Base-by-base conservation (phyloP, 768 basidiomycete genomes). In the Termitomyces sp. region DNA sequence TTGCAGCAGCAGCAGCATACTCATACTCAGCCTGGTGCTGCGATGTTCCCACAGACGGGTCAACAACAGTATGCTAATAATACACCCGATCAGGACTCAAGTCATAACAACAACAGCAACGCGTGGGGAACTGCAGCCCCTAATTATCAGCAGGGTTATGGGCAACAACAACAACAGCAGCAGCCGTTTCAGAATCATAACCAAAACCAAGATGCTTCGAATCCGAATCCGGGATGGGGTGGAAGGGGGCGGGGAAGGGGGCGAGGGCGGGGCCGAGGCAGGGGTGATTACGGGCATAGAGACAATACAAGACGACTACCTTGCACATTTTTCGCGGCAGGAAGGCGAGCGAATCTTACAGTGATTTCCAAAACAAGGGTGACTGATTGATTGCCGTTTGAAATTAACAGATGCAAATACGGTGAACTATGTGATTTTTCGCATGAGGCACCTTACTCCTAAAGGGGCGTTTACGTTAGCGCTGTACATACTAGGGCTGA, bases 241-340 rank as follows among this genome's bases (percentile, higher is more conserved):
- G 82, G 81, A 48, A 77, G 85, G 55, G 81, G 81, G 47, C 76
- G 85, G 53, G 84, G 88, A 40, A 75, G 85, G 56, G 84, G 86
- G 57, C 74, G 87, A 51, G 82, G 83, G 51, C 69, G 79, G 43
- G 74, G 76, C 51, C 67, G 79, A 60, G 78, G 83, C 60, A 56
- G 55, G 44, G 55, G 79, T 43, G 82, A 82, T 47, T 30, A 50
- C 23, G 85, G 82, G 64, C 83, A 79, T 87, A 88, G 82, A 87
- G 81, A 82, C 75, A 89, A 78, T 83, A 91, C 86, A 85, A 84
- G 87, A 86, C 86, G 83, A 86, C 54, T 50, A 60, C 86, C 88
- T 76, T 93, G 91, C 88, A 88, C 80, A 82, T 93, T 92, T 80
- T 92, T 86, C 83, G 83, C 84, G 78, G 82, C 85, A 84, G 91